phyloP scores from a whole-genome alignment of 2,329 filamentous ascomycete species.

The Fulvia fulva region DNA sequence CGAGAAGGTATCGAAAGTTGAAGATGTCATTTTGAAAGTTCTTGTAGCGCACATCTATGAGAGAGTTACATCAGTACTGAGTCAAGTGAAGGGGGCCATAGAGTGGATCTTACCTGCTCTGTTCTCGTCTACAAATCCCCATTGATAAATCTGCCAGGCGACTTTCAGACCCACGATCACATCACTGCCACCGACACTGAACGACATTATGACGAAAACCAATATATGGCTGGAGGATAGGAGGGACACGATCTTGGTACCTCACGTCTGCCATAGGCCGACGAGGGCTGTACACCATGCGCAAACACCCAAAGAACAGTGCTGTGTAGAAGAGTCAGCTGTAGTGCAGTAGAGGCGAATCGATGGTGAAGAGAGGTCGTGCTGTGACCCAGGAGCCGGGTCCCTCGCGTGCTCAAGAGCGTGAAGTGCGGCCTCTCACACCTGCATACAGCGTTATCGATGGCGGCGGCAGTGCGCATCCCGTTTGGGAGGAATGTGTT shows the following conservation, averaged over 20 bases:
- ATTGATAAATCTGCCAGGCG: conserved; percentile 19
- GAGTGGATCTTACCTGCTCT: conserved; percentile 8
- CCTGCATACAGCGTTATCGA: conserved; percentile 3
- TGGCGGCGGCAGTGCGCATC: conserved; percentile 7
- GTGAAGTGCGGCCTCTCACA: conserved; percentile 3
- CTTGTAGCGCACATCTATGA: conserved; percentile 17
- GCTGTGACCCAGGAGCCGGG: neutral
- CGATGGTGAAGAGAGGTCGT: neutral
- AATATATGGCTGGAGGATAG: neutral
- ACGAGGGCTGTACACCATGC: neutral
- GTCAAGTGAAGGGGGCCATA: too few relatives aligned
- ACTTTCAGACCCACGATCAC: conserved; percentile 15
- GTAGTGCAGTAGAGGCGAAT: neutral
- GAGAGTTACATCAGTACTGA: neutral
- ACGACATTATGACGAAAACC: neutral
- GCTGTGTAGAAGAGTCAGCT: neutral
- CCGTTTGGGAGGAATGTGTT: conserved; percentile 3
- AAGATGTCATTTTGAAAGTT: conserved; percentile 22
- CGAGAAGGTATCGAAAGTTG: conserved; percentile 17
- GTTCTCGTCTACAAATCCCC: conserved; percentile 19
- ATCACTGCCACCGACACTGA: conserved; percentile 13
- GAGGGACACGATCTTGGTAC: neutral
- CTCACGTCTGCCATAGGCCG: neutral
- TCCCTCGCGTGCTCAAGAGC: neutral
- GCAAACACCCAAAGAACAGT: neutral